phyloP scores from a whole-genome alignment of 2,329 filamentous ascomycete species.

The Fusarium subtropicale region DNA sequence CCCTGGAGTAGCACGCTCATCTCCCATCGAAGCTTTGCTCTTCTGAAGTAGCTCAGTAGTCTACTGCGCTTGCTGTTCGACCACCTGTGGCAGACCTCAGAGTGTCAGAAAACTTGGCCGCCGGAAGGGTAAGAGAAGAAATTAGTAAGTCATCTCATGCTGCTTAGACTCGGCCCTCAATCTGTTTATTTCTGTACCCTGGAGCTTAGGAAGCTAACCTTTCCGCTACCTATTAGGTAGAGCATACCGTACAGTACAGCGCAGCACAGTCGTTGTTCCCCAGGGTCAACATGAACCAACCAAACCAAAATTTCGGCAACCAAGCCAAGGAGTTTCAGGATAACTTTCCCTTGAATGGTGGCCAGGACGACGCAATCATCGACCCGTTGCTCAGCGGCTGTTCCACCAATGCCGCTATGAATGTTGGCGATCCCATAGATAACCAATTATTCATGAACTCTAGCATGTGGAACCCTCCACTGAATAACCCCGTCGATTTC shows the following conservation, averaged over 20 bases:
- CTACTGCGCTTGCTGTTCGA: background rate
- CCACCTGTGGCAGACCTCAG: background rate
- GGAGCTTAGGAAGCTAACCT: too few relatives aligned
- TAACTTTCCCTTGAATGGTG: background rate
- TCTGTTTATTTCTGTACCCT: too few relatives aligned
- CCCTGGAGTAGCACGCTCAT: background rate
- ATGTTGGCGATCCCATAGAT: background rate
- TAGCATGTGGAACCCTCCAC: constrained; percentile 19
- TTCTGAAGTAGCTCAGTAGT: background rate
- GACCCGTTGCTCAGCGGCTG: constrained; percentile 33
- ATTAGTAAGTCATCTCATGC: too few relatives aligned
- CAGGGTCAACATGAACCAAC: constrained; percentile 23
- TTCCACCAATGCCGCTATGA: background rate
- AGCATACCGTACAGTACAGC: background rate
- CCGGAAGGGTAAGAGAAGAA: too few relatives aligned
- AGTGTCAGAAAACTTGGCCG: too few relatives aligned
- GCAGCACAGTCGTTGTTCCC: background rate
- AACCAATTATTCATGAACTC: constrained; percentile 8
- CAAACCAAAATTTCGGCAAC: background rate
- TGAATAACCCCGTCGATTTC: constrained; percentile 1
- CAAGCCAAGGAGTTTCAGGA: background rate
- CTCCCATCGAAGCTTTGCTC: constrained; percentile 1
- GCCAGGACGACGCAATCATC: constrained; percentile 21
- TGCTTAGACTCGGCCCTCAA: too few relatives aligned
- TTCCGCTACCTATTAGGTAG: too few relatives aligned